Base-by-base conservation (phyloP, 2,329 filamentous ascomycete genomes). In the Beauveria scarabaeidicola region DNA sequence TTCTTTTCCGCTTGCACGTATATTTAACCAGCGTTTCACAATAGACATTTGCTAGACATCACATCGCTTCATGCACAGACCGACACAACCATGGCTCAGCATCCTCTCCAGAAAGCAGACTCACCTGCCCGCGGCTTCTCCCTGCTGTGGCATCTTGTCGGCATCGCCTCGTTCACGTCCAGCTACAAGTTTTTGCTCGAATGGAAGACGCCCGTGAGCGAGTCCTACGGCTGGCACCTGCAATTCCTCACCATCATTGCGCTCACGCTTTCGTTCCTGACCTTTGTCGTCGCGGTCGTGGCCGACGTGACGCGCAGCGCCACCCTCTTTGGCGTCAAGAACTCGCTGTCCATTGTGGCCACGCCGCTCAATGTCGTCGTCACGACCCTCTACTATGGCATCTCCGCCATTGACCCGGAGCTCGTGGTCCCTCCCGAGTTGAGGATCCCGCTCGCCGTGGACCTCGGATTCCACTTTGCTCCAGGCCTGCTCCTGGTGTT, bases 201-300 rank as follows among this genome's bases (percentile, higher is more conserved):
- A 13, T 82, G 77, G 71, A 79, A 82, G 2, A 80, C 76, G 11
- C 72, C 76, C 55, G 78, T 85, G 48, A 80, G 80, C 54, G 73
- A 77, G 0, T 78, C 83, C 1, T 89, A 86, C 66, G 88, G 88
- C 60, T 80, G 86, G 73, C 81, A 88, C 67, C 81, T 85, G 63
- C 85, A 89, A 70, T 90, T 88, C 67, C 78, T 91, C 36, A 91
- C 88, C 64, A 90, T 90, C 68, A 81, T 91, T 61, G 88, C 87
- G 27, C 79, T 91, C 47, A 75, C 78, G 1, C 74, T 88, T 25
- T 80, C 86, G 1, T 77, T 82, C 11, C 64, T 78, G 50, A 87
- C 84, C 54, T 90, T 90, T 69, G 65, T 72, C 53, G 72, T 81
- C 27, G 89, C 82, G 4, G 73, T 88, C 5, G 68, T 86, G 40